phyloP scores from a whole-genome alignment of 441 rosid genomes.

The Geranium incanum region DNA sequence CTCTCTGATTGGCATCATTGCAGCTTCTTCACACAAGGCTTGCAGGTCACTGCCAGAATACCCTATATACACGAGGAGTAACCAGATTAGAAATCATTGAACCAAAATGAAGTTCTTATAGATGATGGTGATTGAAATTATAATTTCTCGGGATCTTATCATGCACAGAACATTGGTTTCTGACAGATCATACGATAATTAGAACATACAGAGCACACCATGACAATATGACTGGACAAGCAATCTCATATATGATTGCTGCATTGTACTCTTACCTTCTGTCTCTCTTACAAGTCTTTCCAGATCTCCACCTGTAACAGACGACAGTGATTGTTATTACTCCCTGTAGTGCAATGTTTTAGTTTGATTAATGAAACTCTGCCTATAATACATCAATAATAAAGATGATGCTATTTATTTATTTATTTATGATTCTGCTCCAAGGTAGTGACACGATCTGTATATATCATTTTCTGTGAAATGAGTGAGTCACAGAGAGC shows the following conservation, averaged over 20 bases:
- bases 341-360: neutral
- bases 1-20: constrained; percentile 97
- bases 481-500: no score
- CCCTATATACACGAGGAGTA: constrained; percentile 34
- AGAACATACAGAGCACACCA: neutral
- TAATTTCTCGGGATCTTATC: no score
- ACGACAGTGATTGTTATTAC: constrained; percentile 19
- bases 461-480: no score
- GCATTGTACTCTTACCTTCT: constrained; percentile 44
- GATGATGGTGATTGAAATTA: no score
- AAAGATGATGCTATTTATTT: no score
- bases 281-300: constrained; percentile 71
- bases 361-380: no score
- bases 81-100: neutral
- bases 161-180: no score
- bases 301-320: constrained; percentile 52
- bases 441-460: no score
- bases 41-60: constrained; percentile 96
- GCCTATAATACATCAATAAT: no score
- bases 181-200: neutral
- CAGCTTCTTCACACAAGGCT: constrained; percentile 97
- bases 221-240: neutral
- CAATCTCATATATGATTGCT: neutral
- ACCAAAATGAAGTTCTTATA: no score
- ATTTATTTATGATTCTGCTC: no score